These are phyloP conservation scores for Syzygium aromaticum DNA, from an alignment of 345 rosid species.

Conservation along the genomic window DNA sequence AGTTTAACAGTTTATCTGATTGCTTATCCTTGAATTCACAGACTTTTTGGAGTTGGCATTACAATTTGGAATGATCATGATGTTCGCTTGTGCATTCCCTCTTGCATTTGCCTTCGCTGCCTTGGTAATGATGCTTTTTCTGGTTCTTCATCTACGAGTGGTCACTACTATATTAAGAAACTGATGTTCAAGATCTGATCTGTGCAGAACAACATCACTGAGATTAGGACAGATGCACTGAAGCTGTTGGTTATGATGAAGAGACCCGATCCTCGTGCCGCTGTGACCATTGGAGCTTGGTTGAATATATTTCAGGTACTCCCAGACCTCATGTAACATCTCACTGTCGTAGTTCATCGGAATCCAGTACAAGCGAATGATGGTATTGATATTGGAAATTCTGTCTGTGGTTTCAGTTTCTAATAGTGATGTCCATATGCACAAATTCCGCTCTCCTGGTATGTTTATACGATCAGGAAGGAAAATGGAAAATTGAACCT, in stretches of 20 bases:
- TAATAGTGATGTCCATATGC: conserved; percentile 82
- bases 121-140: conserved; percentile 26
- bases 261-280: conserved; percentile 80
- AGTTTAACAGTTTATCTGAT: neutral
- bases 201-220: conserved; percentile 64
- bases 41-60: conserved; percentile 79
- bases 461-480: conserved; percentile 78
- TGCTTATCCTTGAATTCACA: conserved; percentile 11
- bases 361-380: neutral
- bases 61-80: conserved; percentile 97
- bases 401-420: conserved; percentile 39
- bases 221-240: conserved; percentile 81
- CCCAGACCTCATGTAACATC: neutral
- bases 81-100: conserved; percentile 97
- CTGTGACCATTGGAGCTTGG: conserved; percentile 93
- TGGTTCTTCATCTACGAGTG: neutral
- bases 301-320: conserved; percentile 86
- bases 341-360: neutral
- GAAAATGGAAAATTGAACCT: conserved; percentile 90
- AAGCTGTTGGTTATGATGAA: conserved; percentile 63
- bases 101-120: conserved; percentile 72
- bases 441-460: conserved; percentile 84
- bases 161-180: neutral
- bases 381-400: neutral
- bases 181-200: neutral